These are phyloP conservation scores for Sarcodon aspratus DNA, from an alignment of 768 basidiomycete genomes.

Conservation along the genomic window DNA sequence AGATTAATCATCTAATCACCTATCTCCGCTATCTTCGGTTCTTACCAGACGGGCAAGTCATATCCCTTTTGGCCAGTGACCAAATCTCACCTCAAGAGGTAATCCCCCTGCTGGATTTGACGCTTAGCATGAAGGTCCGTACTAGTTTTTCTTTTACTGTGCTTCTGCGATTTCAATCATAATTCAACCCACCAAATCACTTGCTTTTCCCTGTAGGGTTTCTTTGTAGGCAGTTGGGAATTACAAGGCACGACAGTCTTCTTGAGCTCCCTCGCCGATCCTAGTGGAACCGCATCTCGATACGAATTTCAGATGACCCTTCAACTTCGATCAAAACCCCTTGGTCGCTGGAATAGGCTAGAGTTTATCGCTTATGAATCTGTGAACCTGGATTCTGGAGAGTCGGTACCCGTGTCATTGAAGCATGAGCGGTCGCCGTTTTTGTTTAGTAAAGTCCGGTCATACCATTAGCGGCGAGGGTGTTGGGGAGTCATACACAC, in stretches of 20 bases:
- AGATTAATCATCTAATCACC: slow-evolving; percentile 81
- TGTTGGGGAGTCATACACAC: too few relatives aligned
- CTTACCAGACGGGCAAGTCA: slow-evolving; percentile 75
- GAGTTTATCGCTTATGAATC: slow-evolving; percentile 66
- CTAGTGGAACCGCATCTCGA: slow-evolving; percentile 11
- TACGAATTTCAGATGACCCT: slow-evolving; percentile 73
- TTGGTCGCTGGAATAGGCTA: slow-evolving; percentile 82
- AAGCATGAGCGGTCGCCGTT: slow-evolving; percentile 77
- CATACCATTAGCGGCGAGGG: slow-evolving; percentile 26
- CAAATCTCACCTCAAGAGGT: slow-evolving; percentile 58
- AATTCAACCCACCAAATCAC: background rate
- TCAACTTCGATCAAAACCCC: slow-evolving; percentile 56
- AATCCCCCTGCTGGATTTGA: slow-evolving; percentile 66
- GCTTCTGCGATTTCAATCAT: background rate
- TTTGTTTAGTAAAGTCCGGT: slow-evolving; percentile 87
- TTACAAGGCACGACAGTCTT: slow-evolving; percentile 50
- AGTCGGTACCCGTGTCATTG: slow-evolving; percentile 53
- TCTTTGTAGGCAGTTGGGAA: slow-evolving; percentile 62
- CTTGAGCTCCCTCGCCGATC: slow-evolving; percentile 55
- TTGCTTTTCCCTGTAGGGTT: slow-evolving; percentile 34
- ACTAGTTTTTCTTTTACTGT: background rate
- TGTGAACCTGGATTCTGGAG: slow-evolving; percentile 66
- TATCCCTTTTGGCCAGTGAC: slow-evolving; percentile 79
- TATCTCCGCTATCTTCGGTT: slow-evolving; percentile 93
- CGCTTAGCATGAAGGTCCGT: slow-evolving; percentile 65